Conservation (phyloP, 2,329 filamentous ascomycete genomes). For the Pleurostoma richardsiae region DNA sequence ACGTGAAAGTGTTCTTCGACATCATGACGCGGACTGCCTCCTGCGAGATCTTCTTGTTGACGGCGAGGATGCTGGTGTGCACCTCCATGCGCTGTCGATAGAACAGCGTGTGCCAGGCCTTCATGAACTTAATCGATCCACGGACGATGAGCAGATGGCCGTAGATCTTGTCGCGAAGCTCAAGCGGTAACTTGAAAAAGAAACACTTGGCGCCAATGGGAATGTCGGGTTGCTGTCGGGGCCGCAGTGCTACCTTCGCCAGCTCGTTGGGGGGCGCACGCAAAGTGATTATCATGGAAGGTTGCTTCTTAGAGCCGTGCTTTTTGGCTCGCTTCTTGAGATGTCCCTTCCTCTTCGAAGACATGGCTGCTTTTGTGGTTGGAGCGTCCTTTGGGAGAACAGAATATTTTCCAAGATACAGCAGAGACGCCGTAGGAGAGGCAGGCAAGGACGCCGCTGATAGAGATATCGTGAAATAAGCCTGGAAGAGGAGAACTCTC, state of each 20-base stretch:
- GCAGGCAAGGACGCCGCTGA: too few relatives aligned
- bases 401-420: too few relatives aligned
- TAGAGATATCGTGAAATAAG: too few relatives aligned
- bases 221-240: background rate
- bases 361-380: too few relatives aligned
- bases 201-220: slow-evolving; percentile 1
- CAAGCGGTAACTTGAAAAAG: slow-evolving; percentile 14
- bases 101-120: slow-evolving; percentile 23
- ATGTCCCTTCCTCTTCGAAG: too few relatives aligned
- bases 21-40: slow-evolving; percentile 39
- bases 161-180: slow-evolving; percentile 27
- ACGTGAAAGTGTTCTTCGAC: slow-evolving; percentile 40
- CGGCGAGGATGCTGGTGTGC: slow-evolving; percentile 28
- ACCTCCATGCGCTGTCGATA: slow-evolving; percentile 21
- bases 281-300: background rate
- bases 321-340: too few relatives aligned
- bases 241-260: background rate
- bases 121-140: slow-evolving; percentile 22
- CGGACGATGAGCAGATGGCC: slow-evolving; percentile 20
- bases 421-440: too few relatives aligned
- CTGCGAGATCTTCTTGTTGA: slow-evolving; percentile 23
- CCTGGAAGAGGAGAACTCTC: too few relatives aligned
- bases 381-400: too few relatives aligned
- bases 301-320: background rate
- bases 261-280: background rate